phyloP scores from a whole-genome alignment of 2,329 filamentous ascomycete genomes.

The Cladosporium sp. region DNA sequence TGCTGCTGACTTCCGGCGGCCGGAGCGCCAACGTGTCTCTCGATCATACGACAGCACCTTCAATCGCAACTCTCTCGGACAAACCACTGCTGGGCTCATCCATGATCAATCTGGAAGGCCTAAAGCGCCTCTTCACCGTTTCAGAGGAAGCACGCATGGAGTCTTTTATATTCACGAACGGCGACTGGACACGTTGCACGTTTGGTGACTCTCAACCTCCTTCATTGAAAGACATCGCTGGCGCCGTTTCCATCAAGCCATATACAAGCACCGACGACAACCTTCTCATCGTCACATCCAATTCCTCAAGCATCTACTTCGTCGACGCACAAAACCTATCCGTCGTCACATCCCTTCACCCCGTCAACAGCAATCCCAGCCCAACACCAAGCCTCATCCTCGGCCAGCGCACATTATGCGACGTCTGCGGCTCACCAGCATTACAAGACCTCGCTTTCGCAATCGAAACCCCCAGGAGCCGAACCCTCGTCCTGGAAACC shows the following conservation, averaged over 20 bases:
- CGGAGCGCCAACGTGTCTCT: conserved; percentile 40
- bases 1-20: conserved; percentile 63
- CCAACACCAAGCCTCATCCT: background rate
- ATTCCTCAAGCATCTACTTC: background rate
- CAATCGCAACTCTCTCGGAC: conserved; percentile 16
- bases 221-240: conserved; percentile 15
- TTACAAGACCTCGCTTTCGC: background rate
- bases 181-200: conserved; percentile 16
- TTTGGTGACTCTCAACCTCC: conserved; percentile 13
- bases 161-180: conserved; percentile 16
- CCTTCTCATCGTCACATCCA: conserved; percentile 20
- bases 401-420: conserved; percentile 1
- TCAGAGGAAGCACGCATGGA: conserved; percentile 23
- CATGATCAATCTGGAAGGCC: conserved; percentile 16
- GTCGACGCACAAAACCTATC: background rate
- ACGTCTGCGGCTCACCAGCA: background rate
- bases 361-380: background rate
- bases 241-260: conserved; percentile 19
- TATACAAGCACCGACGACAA: conserved; percentile 23
- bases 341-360: background rate
- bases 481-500: background rate
- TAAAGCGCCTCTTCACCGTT: conserved; percentile 19
- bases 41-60: background rate
- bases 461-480: background rate
- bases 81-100: conserved; percentile 25